Evolutionary conservation across 164 flowering plant species (phyloP), one percentile per base, ranked within the genome.

Genomic region (Annona cherimola): DNA sequence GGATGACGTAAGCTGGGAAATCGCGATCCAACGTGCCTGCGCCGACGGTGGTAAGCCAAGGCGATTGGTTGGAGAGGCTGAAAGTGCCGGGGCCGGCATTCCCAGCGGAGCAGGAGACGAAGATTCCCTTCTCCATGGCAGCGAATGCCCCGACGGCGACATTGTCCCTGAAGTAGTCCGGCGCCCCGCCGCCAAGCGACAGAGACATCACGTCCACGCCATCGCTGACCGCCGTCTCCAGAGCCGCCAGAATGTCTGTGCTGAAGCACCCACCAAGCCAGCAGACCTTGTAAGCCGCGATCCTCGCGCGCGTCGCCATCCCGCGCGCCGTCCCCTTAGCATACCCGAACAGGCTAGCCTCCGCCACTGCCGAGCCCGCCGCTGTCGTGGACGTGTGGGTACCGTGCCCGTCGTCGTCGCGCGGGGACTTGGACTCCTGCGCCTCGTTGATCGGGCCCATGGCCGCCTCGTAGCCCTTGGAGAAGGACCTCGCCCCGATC

Each of bases 401-500:
- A 5, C 99, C 99, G 70, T 95, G 99, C 2, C 99, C 99, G 59
- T 91, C 92, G 64, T 88, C 93, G 55, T 95, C 99, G 46, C 93
- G 82, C 0, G 99, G 93, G 0, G 99, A 95, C 59, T 79, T 87
- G 1, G 91, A 89, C 70, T 95, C 99, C 2, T 19, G 39, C 0
- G 83, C 65, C 73, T 86, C 93, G 57, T 91, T 88, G 4, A 95
- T 79, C 0, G 87, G 85, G n/a, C 98, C 98, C n/a, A 73, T 68
- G 0, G 84, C 80, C 0, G 87, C 86, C 75, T 91, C 94, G 66
- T 93, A 95, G 3, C 93, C 99, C 67, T 74, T 83, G 1, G 85
- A 81, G 80, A 91, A 93, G 45, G n/a, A 87, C 74, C 96, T 79
- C 0, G 99, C 99, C 0, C 99, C 99, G 44, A 94, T 85, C 40